These are phyloP conservation scores for Elaeagnus macrophylla DNA, from an alignment of 306 rosid species.

Conservation along the genomic window DNA sequence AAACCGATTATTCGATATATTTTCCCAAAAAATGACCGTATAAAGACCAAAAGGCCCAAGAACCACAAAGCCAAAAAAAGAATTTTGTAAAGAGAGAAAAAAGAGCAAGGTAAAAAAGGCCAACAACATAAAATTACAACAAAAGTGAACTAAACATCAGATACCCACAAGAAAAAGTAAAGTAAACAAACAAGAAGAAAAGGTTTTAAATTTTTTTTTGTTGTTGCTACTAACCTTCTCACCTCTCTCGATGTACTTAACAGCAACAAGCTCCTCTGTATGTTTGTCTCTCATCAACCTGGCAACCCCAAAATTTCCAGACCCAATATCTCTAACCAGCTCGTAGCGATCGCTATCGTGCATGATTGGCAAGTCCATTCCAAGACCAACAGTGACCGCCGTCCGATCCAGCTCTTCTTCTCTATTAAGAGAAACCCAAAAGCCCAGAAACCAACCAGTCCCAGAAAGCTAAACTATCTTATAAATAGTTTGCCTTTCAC, in stretches of 20 bases:
- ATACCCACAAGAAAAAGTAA: background rate
- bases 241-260: slow-evolving; percentile 96
- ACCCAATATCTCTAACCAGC: slow-evolving; percentile 77
- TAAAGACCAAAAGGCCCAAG: no score
- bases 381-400: slow-evolving; percentile 51
- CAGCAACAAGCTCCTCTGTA: slow-evolving; percentile 88
- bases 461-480: slow-evolving; percentile 8
- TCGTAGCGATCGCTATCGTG: slow-evolving; percentile 91
- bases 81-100: no score
- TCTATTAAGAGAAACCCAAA: slow-evolving; percentile 8
- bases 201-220: background rate
- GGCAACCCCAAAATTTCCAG: slow-evolving; percentile 90
- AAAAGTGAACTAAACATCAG: background rate
- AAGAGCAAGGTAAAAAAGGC: no score
- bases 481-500: background rate
- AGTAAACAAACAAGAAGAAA: background rate
- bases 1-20: no score
- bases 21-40: no score
- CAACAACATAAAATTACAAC: no score
- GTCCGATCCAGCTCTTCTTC: slow-evolving; percentile 43
- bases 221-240: slow-evolving; percentile 75
- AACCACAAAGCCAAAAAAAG: no score
- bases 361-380: slow-evolving; percentile 88
- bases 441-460: slow-evolving; percentile 18
- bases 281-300: slow-evolving; percentile 89